Evolutionary conservation across 805 yeast species (phyloP), one percentile per base, ranked within the genome.

Genomic region (Blastobotrys americana): DNA sequence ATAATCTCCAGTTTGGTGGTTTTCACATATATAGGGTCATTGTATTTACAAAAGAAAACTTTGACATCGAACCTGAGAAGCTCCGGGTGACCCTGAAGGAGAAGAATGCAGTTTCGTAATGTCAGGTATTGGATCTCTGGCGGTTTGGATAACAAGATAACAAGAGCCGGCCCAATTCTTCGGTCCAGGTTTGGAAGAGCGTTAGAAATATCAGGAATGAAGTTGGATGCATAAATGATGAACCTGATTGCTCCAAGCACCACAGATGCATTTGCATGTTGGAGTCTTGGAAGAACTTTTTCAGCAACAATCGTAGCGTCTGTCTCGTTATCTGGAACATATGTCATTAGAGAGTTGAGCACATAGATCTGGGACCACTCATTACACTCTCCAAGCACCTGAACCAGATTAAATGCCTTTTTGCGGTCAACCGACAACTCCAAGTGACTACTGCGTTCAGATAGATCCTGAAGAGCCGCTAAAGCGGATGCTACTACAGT

Each of bases 1-100:
- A 90, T 78, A 47, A 93, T 82, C 59, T 90, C 97, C 37, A 90
- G 68, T 57, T 90, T 90, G 3, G 96, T 84, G 55, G 87, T 90
- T 60, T 88, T 86, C 58, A 90, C 79, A 60, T 85, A 90, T 18
- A 84, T 77, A 1, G 95, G 93, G 60, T 89, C 96, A 59, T 84
- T 82, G 55, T 77, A 84, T 47, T 78, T 79, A 64, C 93, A 82
- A 63, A 86, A 88, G 58, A 89, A 86, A 65, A 78, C 76, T 43
- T 78, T 76, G n/a, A 85, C 86, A 50, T 84, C 93, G 43, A 84
- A 68, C 20, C 69, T 63, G 34, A 79, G 63, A 45, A 87, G 65
- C 18, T 74, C 70, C 9, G 82, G 79, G 48, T 79, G 75, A 42
- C 84, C 78, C 45, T 87, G 69, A 21, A 89, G 70, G 31, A 89